phyloP scores from a whole-genome alignment of 495 filamentous ascomycete species.

The Tetracladium marchalianum region DNA sequence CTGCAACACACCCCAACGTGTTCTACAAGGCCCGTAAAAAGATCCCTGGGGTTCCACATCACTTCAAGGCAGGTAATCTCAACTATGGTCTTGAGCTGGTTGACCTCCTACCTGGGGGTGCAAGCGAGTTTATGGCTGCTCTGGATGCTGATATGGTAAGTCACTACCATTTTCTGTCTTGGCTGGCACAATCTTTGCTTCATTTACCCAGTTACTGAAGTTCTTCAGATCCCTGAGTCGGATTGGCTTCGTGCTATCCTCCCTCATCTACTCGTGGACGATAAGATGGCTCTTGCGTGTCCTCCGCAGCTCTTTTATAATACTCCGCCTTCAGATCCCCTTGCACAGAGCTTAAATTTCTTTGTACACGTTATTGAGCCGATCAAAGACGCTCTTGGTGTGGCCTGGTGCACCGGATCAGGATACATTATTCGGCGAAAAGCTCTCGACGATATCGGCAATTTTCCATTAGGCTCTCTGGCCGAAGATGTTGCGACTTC shows the following conservation, averaged over 20 bases:
- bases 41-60: slow-evolving; percentile 33
- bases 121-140: slow-evolving; percentile 37
- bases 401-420: slow-evolving; percentile 43
- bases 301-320: slow-evolving; percentile 46
- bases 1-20: slow-evolving; percentile 25
- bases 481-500: slow-evolving; percentile 42
- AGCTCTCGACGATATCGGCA: slow-evolving; percentile 39
- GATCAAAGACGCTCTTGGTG: slow-evolving; percentile 36
- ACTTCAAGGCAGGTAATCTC: slow-evolving; percentile 47
- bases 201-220: slow-evolving; percentile 31
- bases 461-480: slow-evolving; percentile 34
- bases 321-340: slow-evolving; percentile 35
- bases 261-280: slow-evolving; percentile 36
- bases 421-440: slow-evolving; percentile 39
- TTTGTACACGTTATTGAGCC: slow-evolving; percentile 37
- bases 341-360: slow-evolving; percentile 35
- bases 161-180: neutral
- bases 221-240: slow-evolving; percentile 37
- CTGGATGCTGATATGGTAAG: slow-evolving; percentile 42
- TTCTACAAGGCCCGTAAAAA: slow-evolving; percentile 36
- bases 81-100: slow-evolving; percentile 35
- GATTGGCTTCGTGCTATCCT: slow-evolving; percentile 39
- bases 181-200: slow-evolving; percentile 19
- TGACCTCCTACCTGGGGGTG: slow-evolving; percentile 25
- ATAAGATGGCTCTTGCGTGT: slow-evolving; percentile 36